Percentiles rank a stretch among this genome's conserved stretches.
These are phyloP conservation scores for Didymella sp. DNA, from an alignment of 2,329 filamentous ascomycete genomes.

Conservation along the genomic window DNA sequence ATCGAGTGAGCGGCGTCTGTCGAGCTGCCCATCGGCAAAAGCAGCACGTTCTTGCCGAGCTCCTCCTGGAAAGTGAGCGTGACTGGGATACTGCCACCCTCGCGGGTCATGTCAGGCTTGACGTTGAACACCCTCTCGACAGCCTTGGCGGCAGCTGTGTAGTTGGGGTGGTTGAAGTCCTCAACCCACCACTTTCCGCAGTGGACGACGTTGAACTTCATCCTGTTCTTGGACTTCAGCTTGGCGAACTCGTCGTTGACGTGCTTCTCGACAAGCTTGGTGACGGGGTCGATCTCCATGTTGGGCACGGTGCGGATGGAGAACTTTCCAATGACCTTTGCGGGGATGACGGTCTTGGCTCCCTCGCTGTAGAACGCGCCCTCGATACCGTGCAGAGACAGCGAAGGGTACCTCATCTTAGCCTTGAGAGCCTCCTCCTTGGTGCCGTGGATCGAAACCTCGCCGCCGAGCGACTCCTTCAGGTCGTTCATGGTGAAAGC, in stretches of 20 bases:
- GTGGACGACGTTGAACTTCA: constrained; percentile 84
- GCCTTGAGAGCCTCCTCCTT: constrained; percentile 95
- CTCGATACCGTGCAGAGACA: constrained; percentile 94
- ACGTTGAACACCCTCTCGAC: constrained; percentile 94
- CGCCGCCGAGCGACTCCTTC: constrained; percentile 87
- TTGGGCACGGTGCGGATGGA: constrained; percentile 96
- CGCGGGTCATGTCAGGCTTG: constrained; percentile 91
- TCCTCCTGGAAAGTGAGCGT: constrained; percentile 97
- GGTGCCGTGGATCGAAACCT: constrained; percentile 83
- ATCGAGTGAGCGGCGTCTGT: constrained; percentile 97
- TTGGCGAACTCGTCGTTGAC: constrained; percentile 85
- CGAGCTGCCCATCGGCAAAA: constrained; percentile 95
- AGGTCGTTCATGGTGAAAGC: constrained; percentile 96
- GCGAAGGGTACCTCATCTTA: constrained; percentile 91
- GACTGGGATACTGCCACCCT: constrained; percentile 96
- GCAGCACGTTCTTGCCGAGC: constrained; percentile 94
- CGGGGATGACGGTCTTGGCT: constrained; percentile 97
- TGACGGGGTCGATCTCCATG: constrained; percentile 93
- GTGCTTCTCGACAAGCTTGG: constrained; percentile 82
- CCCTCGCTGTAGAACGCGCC: constrained; percentile 92
- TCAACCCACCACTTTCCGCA: constrained; percentile 99
- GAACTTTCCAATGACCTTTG: constrained; percentile 98
- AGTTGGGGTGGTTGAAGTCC: constrained; percentile 98
- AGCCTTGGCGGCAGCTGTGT: constrained; percentile 91
- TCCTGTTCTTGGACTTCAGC: constrained; percentile 88